A percentile compares a stretch with the other conserved stretches of the same genome.
phyloP scores from a whole-genome alignment of 148 eudicot species.

The Mesembryanthemum crystallinum region DNA sequence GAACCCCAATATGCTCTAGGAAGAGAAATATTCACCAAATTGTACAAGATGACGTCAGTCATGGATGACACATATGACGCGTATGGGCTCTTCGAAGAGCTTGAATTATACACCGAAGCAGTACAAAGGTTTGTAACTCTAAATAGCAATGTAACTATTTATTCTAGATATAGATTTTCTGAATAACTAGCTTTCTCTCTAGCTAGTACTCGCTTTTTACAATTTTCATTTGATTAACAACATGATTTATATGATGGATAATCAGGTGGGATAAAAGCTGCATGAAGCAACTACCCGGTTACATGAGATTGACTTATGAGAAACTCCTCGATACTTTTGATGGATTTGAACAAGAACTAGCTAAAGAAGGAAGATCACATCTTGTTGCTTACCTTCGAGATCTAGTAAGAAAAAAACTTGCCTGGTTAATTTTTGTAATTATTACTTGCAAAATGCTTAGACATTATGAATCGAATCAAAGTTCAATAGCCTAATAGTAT shows the following conservation, averaged over 20 bases:
- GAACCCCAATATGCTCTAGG: conserved; percentile 38
- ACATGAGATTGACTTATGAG: conserved; percentile 35
- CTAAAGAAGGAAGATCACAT: conserved; percentile 32
- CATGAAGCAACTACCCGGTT: conserved; percentile 40
- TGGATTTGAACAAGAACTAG: conserved; percentile 31
- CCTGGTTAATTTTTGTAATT: no score
- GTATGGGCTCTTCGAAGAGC: conserved; percentile 43
- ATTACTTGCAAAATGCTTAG: not conserved
- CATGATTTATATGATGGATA: not conserved
- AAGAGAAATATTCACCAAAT: conserved; percentile 20
- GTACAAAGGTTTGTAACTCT: conserved; percentile 27
- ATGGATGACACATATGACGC: conserved; percentile 42
- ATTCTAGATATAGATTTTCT: no score
- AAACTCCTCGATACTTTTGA: conserved; percentile 31
- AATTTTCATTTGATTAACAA: not conserved
- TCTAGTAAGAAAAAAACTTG: conserved; percentile 23
- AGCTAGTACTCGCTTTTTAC: no score
- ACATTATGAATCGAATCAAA: no score
- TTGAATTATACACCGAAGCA: conserved; percentile 29
- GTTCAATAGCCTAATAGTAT: not conserved
- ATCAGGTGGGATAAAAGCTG: conserved; percentile 48
- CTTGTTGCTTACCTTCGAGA: conserved; percentile 30
- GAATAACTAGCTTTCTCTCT: no score
- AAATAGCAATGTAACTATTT: no score
- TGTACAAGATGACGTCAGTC: conserved; percentile 14